A percentile compares a stretch with the other conserved stretches of the same genome.
Evolutionary conservation across 495 filamentous ascomycete species (phyloP).

Genomic region (Aspergillus cavernicola): DNA sequence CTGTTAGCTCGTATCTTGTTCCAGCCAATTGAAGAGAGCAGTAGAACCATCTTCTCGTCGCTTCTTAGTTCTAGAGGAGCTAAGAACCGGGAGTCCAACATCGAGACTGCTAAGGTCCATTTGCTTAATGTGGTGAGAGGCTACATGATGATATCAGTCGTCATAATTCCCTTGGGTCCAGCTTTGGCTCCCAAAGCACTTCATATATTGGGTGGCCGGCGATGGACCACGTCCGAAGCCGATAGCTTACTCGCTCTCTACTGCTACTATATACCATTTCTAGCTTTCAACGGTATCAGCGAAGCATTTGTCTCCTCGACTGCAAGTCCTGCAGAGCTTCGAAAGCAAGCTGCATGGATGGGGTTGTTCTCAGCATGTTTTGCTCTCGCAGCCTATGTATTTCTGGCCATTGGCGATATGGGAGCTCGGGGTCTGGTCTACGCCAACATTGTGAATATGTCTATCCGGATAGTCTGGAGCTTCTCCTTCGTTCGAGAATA

Average conservation of each 20-base stretch:
- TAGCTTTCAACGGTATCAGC: constrained; percentile 86
- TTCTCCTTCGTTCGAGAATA: constrained; percentile 63
- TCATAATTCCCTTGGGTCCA: constrained; percentile 66
- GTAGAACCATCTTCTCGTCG: constrained; percentile 79
- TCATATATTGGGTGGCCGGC: constrained; percentile 63
- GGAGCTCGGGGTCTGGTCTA: constrained; percentile 78
- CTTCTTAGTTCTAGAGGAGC: constrained; percentile 41
- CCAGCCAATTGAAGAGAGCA: constrained; percentile 91
- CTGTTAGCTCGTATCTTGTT: constrained; percentile 87
- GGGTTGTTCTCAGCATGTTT: constrained; percentile 69
- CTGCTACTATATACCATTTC: constrained; percentile 86
- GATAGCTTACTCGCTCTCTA: constrained; percentile 73
- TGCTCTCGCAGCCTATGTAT: constrained; percentile 63
- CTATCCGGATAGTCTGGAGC: constrained; percentile 77
- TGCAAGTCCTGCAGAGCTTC: constrained; percentile 65
- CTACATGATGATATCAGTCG: constrained; percentile 59
- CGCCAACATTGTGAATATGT: constrained; percentile 86
- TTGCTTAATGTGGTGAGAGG: constrained; percentile 34
- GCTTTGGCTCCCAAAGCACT: constrained; percentile 68
- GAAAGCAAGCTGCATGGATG: constrained; percentile 79
- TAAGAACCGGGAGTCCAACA: constrained; percentile 13
- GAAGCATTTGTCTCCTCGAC: constrained; percentile 91
- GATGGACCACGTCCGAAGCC: constrained; percentile 62
- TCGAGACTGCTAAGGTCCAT: constrained; percentile 31
- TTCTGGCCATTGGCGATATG: constrained; percentile 57